Conservation (phyloP, 208 protist species). For the Leishmania amazonensis region DNA sequence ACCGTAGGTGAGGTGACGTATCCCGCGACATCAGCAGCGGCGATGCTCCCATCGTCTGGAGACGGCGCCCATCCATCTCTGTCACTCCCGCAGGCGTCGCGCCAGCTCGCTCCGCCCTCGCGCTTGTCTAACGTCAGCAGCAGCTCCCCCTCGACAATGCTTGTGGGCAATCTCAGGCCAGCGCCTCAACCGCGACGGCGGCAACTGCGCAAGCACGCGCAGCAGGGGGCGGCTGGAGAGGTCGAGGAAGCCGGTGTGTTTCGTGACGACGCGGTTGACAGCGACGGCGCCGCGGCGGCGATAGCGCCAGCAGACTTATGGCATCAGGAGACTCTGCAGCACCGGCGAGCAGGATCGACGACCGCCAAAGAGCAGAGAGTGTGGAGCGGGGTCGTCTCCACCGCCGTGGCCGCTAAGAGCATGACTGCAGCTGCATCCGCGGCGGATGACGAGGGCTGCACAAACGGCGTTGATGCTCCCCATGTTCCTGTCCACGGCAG, state of each 20-base stretch:
- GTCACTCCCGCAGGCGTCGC: background rate
- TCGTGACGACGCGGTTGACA: background rate
- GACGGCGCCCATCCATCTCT: background rate
- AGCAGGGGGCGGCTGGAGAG: background rate
- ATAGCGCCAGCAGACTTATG: background rate
- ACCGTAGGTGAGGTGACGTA: background rate
- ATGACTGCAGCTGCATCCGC: background rate
- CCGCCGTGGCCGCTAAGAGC: background rate
- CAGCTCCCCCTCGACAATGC: too few species aligned
- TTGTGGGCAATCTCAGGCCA: background rate
- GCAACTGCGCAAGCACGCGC: background rate
- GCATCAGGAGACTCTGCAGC: background rate
- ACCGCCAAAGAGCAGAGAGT: background rate
- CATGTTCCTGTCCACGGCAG: background rate
- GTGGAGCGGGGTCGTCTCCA: background rate
- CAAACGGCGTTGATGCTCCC: background rate
- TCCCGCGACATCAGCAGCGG: background rate
- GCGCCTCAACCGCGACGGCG: background rate
- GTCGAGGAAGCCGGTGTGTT: background rate
- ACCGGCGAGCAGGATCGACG: background rate
- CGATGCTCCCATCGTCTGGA: background rate
- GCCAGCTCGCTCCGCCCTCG: background rate
- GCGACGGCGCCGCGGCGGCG: background rate
- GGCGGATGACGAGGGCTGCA: background rate
- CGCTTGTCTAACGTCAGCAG: background rate